A percentile compares a stretch with the other conserved stretches of the same genome.
Evolutionary conservation across 2,329 filamentous ascomycete genomes (phyloP).

Genomic region (Hymenoscyphus repandus): DNA sequence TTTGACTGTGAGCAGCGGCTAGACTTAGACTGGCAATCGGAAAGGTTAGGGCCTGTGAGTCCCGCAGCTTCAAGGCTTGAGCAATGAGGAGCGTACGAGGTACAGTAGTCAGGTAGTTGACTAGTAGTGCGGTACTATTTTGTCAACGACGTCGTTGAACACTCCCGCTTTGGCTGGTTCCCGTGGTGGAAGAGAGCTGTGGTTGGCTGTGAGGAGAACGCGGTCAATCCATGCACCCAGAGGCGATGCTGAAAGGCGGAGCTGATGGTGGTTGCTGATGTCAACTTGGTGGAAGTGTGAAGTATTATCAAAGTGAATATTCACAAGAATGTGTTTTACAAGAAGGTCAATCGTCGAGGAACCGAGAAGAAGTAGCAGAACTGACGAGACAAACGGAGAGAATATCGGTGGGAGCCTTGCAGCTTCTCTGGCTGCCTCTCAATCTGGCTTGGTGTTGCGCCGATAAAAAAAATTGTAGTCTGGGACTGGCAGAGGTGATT

Average conservation of each 20-base stretch:
- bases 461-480: background rate
- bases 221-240: constrained; percentile 1
- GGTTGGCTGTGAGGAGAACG: constrained; percentile 3
- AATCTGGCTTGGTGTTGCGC: constrained; percentile 3
- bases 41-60: background rate
- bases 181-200: constrained; percentile 1
- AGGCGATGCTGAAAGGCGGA: background rate
- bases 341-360: background rate
- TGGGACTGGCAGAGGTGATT: background rate
- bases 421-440: background rate
- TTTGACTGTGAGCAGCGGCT: background rate
- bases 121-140: background rate
- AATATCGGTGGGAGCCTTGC: background rate
- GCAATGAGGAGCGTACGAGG: background rate
- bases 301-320: background rate
- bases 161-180: constrained; percentile 1
- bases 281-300: background rate
- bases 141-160: background rate
- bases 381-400: background rate
- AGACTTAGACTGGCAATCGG: background rate
- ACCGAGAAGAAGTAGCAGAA: background rate
- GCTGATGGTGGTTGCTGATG: background rate
- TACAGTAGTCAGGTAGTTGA: background rate
- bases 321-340: background rate
- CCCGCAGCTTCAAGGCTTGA: background rate